Evolutionary conservation across 2,329 filamentous ascomycete species (phyloP).

Genomic region (Colletotrichum coccodes): DNA sequence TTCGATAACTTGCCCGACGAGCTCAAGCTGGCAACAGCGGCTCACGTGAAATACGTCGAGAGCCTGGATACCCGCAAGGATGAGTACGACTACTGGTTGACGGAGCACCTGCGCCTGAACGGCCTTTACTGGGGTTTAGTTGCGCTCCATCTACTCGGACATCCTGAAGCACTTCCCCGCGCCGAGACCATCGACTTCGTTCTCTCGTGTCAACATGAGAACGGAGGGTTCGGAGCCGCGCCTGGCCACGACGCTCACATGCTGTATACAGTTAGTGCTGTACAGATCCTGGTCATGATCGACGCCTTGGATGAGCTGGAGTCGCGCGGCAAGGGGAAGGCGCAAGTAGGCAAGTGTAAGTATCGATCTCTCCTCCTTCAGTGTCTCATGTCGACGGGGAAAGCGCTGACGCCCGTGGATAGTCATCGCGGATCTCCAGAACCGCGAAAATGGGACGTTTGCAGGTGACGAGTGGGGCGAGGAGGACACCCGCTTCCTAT

Average conservation of each 20-base stretch:
- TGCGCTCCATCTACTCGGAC: constrained; percentile 84
- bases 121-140: constrained; percentile 97
- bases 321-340: constrained; percentile 72
- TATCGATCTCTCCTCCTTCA: constrained; percentile 34
- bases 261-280: constrained; percentile 93
- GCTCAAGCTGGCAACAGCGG: constrained; percentile 59
- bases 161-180: constrained; percentile 83
- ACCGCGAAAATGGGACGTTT: constrained; percentile 85
- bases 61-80: constrained; percentile 91
- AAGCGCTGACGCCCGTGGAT: constrained; percentile 30
- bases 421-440: constrained; percentile 86
- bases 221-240: constrained; percentile 92
- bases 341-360: constrained; percentile 83
- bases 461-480: constrained; percentile 97
- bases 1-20: constrained; percentile 50
- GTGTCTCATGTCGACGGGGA: neutral
- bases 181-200: constrained; percentile 89
- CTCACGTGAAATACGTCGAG: constrained; percentile 92
- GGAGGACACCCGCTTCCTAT: constrained; percentile 93
- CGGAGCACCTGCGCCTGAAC: constrained; percentile 94
- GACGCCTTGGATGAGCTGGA: constrained; percentile 89
- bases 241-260: constrained; percentile 96
- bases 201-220: constrained; percentile 90
- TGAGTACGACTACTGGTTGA: constrained; percentile 97
- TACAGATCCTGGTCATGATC: constrained; percentile 90